Evolutionary conservation across 2,329 filamentous ascomycete genomes (phyloP).

Genomic region (Paecilomyces sp.): DNA sequence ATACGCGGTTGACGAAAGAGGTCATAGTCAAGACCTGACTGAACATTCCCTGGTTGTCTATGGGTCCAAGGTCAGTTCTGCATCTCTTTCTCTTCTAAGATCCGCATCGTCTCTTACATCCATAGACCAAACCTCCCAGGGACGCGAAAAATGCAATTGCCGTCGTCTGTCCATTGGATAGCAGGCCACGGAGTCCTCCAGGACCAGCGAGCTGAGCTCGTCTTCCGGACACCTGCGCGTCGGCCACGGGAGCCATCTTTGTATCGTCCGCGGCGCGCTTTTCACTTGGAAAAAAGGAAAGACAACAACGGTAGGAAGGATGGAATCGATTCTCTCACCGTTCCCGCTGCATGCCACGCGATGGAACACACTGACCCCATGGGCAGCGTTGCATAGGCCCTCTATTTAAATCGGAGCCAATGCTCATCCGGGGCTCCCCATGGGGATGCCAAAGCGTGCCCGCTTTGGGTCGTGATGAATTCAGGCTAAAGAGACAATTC

Average conservation of each 20-base stretch:
- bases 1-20: constrained; percentile 40
- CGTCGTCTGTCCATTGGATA: constrained; percentile 49
- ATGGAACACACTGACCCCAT: background rate
- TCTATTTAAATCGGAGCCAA: background rate
- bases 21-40: constrained; percentile 56
- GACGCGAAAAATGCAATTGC: constrained; percentile 49
- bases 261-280: constrained; percentile 1
- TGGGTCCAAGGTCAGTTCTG: background rate
- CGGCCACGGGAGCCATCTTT: constrained; percentile 6
- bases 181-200: constrained; percentile 42
- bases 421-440: background rate
- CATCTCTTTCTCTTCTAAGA: background rate
- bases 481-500: background rate
- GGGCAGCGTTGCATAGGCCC: background rate
- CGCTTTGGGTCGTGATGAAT: background rate
- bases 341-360: background rate
- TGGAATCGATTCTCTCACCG: background rate
- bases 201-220: constrained; percentile 27
- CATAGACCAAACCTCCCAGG: constrained; percentile 51
- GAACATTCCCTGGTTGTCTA: constrained; percentile 67
- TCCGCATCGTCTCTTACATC: constrained; percentile 36
- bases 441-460: background rate
- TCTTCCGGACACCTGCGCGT: constrained; percentile 21
- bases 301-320: background rate
- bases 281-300: background rate